phyloP scores from a whole-genome alignment of 176 grass and related monocot genomes.

The Musa schizocarpa region DNA sequence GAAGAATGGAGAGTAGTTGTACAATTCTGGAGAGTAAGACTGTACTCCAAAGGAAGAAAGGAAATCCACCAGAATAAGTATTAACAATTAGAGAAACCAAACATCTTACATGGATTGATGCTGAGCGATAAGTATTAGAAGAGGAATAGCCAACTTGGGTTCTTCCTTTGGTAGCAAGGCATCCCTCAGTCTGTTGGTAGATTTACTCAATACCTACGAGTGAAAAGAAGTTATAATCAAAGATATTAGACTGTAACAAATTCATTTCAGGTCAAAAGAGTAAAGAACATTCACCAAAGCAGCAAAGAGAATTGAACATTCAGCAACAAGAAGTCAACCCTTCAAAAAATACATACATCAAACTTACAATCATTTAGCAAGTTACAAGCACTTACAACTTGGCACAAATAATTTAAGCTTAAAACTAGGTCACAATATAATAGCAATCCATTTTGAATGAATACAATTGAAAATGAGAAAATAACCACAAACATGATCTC shows the following conservation, averaged over 20 bases:
- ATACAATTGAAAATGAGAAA: background rate
- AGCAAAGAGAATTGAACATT: background rate
- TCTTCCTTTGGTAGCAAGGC: constrained; percentile 82
- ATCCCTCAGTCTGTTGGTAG: constrained; percentile 78
- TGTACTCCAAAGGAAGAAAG: background rate
- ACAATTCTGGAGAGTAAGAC: background rate
- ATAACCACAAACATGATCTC: background rate
- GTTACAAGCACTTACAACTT: background rate
- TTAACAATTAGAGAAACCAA: background rate
- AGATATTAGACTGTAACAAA: background rate
- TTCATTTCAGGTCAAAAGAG: background rate
- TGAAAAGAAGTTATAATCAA: constrained; percentile 4
- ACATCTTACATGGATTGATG: constrained; percentile 77
- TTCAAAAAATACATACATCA: background rate
- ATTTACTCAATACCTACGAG: constrained; percentile 81
- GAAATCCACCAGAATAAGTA: background rate
- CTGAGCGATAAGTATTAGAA: constrained; percentile 94
- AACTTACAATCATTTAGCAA: background rate
- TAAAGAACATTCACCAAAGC: background rate
- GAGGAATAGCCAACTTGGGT: constrained; percentile 86
- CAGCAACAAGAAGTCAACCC: background rate
- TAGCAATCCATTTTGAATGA: background rate
- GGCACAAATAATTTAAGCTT: background rate
- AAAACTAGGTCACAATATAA: background rate
- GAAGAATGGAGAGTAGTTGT: constrained; percentile 5